Evolutionary conservation across 768 basidiomycete genomes (phyloP), one percentile per base, ranked within the genome.

Genomic region (Termitomyces heimii): DNA sequence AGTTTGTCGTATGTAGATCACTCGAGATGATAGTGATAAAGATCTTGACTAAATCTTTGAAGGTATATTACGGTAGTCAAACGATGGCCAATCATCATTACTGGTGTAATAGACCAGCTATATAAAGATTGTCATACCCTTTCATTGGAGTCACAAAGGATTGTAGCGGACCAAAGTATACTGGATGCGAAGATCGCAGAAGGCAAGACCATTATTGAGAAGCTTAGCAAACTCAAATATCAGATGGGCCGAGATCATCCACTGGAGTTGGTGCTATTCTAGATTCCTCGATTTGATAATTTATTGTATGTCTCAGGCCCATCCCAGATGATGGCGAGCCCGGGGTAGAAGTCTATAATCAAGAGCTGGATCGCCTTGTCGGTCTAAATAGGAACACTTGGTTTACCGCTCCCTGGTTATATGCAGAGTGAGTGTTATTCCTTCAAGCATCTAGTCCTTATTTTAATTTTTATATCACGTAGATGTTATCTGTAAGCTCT

Each of bases 331-430:
- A 97, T 63, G 88, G 88, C 1, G 91, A 88, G 47, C 67, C 82
- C n/a, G 78, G 83, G 52, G 73, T 83, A 5, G 77, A 82, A 0
- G 71, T 78, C n/a, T 98, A 94, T 73, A 98, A 99, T 62, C 63
- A 72, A 0, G 87, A 93, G 60, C 75, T 99, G 13, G 68, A 69
- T 5, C 68, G 70, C 0, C 77, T 90, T 1, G 72, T 73, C 0
- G 69, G 74, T 28, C 67, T 75, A 1, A 68, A 70, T 3, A 75
- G 78, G 63, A 79, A 85, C 58, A 89, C 88, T 0, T 99, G 96
- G 96, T 94, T 92, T 67, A 89, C 83, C 8, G 84, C 91, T 5
- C 92, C 94, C 1, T 99, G 96, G 96, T 78, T 99, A n/a, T 98
- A 80, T 68, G 93, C 94, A 56, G 96, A 98, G 87, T 97, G 75